Conservation (phyloP, 306 rosid species). For the Prunus kanzakura region DNA sequence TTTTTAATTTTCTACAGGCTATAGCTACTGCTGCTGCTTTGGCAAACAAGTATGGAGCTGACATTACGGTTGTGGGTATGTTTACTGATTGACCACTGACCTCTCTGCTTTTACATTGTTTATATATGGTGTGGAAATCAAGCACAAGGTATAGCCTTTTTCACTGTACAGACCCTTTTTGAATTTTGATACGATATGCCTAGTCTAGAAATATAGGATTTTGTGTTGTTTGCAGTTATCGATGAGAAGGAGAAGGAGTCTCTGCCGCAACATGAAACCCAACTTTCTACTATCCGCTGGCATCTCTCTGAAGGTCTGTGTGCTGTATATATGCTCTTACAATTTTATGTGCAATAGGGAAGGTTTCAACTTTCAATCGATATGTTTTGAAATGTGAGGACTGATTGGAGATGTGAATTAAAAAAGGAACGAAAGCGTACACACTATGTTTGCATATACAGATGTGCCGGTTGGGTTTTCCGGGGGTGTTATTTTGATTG, state of each 20-base stretch:
- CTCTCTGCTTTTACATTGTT: conserved; percentile 1
- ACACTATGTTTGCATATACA: background rate
- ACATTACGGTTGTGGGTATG: conserved; percentile 88
- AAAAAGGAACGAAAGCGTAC: background rate
- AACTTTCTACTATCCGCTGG: conserved; percentile 85
- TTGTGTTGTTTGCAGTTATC: conserved; percentile 59
- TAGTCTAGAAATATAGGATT: conserved; percentile 11
- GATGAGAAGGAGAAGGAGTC: conserved; percentile 81
- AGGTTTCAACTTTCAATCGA: background rate
- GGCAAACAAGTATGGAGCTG: conserved; percentile 90
- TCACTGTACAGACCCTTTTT: background rate
- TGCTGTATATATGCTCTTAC: background rate
- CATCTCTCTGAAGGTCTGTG: conserved; percentile 82
- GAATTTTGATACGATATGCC: conserved; percentile 13
- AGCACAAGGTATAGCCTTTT: conserved; percentile 5
- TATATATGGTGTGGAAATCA: conserved; percentile 10
- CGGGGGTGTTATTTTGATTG: background rate
- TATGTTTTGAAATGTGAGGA: background rate
- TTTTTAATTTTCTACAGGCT: conserved; percentile 44
- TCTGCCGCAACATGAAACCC: conserved; percentile 78
- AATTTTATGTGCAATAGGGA: background rate
- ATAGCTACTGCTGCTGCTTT: conserved; percentile 71
- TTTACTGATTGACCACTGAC: background rate
- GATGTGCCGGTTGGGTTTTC: background rate
- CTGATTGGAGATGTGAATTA: background rate